A percentile compares a stretch with the other conserved stretches of the same genome.
Evolutionary conservation across 495 filamentous ascomycete species (phyloP).

Genomic region (Penicillium robsamsonii): DNA sequence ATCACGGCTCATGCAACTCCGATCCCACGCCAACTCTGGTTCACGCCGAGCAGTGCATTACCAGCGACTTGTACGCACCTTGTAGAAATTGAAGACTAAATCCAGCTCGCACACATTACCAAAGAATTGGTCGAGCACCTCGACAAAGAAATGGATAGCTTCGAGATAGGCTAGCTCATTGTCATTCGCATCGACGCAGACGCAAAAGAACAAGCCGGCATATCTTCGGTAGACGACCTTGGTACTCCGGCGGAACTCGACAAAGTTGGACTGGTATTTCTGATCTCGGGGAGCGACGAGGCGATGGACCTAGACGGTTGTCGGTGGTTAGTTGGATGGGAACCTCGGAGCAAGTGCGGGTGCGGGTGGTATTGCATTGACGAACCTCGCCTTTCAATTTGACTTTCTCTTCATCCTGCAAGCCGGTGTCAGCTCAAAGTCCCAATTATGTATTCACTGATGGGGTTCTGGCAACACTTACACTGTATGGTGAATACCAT

Average conservation of each 20-base stretch:
- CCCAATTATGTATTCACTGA: neutral
- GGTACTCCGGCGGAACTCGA: constrained; percentile 76
- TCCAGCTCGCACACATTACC: constrained; percentile 99
- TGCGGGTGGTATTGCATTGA: constrained; percentile 15
- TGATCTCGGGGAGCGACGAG: constrained; percentile 96
- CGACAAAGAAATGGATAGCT: constrained; percentile 98
- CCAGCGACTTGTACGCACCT: constrained; percentile 48
- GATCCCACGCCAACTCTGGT: neutral
- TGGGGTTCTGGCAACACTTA: constrained; percentile 35
- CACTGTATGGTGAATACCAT: constrained; percentile 96
- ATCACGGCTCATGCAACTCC: neutral
- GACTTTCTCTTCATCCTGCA: constrained; percentile 87
- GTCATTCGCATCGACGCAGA: constrained; percentile 97
- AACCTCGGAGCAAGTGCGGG: constrained; percentile 6
- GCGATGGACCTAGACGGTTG: constrained; percentile 71
- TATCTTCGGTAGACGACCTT: constrained; percentile 97
- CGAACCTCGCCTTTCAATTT: constrained; percentile 85
- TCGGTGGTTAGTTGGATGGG: constrained; percentile 9
- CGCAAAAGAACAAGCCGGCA: constrained; percentile 97
- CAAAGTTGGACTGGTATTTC: constrained; percentile 99
- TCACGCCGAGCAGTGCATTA: constrained; percentile 9
- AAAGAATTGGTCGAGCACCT: constrained; percentile 97
- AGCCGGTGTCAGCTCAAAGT: constrained; percentile 2
- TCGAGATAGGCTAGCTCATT: constrained; percentile 97
- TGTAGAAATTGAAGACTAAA: constrained; percentile 97